A percentile compares a stretch with the other conserved stretches of the same genome.
phyloP scores from a whole-genome alignment of 192 early-diverging fungal species.

The Linnemannia elongata region DNA sequence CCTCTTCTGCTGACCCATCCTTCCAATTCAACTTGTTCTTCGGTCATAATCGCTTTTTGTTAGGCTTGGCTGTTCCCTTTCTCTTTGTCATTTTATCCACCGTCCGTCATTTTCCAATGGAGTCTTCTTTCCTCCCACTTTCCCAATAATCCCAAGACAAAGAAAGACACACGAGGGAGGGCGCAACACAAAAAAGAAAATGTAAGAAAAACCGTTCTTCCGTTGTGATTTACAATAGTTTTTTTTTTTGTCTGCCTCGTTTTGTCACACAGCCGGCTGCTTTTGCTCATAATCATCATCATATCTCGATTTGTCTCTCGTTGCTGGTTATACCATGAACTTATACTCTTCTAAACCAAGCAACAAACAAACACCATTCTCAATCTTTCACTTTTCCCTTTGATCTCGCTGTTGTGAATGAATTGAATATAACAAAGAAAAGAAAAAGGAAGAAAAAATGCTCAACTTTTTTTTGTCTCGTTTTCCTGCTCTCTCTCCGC shows the following conservation, averaged over 20 bases:
- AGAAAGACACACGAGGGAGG: not conserved
- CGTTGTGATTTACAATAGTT: too few relatives aligned
- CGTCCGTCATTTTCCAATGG: too few relatives aligned
- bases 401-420: not conserved
- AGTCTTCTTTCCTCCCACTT: not conserved
- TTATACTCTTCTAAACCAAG: not conserved
- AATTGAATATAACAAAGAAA: not conserved
- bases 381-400: too few relatives aligned
- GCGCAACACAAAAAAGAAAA: not conserved
- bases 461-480: conserved; percentile 1
- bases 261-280: not conserved
- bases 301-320: conserved; percentile 1
- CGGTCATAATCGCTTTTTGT: too few relatives aligned
- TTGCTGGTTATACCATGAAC: not conserved
- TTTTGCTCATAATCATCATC: not conserved
- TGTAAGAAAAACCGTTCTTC: too few relatives aligned
- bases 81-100: too few relatives aligned
- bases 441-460: not conserved
- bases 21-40: too few relatives aligned
- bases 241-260: not conserved
- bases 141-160: not conserved
- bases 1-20: too few relatives aligned
- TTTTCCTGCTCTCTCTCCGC: not conserved
- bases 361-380: not conserved
- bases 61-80: too few relatives aligned